These are phyloP conservation scores for Ophiosphaerella korrae DNA, from an alignment of 2,329 filamentous ascomycete genomes.

Conservation along the genomic window DNA sequence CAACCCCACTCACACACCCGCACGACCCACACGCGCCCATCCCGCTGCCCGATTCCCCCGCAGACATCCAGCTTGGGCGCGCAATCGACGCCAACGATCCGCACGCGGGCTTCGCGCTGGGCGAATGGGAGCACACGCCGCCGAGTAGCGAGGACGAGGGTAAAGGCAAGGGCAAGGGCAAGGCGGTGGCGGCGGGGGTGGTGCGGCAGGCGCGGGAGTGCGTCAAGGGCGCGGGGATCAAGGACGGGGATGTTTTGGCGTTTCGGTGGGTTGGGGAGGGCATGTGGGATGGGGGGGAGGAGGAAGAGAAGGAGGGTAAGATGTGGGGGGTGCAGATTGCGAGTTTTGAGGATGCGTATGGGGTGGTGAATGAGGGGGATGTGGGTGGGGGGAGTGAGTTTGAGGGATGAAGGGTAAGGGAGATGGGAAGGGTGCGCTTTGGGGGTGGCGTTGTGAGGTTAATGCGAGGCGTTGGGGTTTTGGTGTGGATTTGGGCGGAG, in stretches of 20 bases:
- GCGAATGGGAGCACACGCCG: slow-evolving; percentile 37
- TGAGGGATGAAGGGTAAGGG: slow-evolving; percentile 27
- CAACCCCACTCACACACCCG: slow-evolving; percentile 38
- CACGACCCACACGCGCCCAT: slow-evolving; percentile 34
- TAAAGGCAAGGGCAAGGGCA: slow-evolving; percentile 21
- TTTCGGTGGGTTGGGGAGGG: slow-evolving; percentile 43
- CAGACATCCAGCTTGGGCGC: slow-evolving; percentile 50
- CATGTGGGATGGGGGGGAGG: slow-evolving; percentile 20
- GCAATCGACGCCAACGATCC: slow-evolving; percentile 49
- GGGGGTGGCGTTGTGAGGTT: no score
- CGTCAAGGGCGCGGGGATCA: slow-evolving; percentile 44
- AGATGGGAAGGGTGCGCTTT: no score
- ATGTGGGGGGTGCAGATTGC: slow-evolving; percentile 45
- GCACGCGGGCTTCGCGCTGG: slow-evolving; percentile 46
- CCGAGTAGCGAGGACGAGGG: slow-evolving; percentile 30
- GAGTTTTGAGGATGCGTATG: slow-evolving; percentile 46
- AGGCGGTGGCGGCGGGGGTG: slow-evolving; percentile 10
- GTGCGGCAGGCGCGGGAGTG: slow-evolving; percentile 28
- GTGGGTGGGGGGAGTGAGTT: slow-evolving; percentile 36
- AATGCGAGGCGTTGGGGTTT: no score
- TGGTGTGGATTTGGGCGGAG: no score
- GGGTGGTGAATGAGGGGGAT: slow-evolving; percentile 38
- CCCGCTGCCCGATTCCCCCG: slow-evolving; percentile 46
- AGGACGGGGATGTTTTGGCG: slow-evolving; percentile 43
- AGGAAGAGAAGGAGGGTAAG: slow-evolving; percentile 19